Evolutionary conservation across 306 rosid genomes (phyloP).

Genomic region (Fragaria iinumae): DNA sequence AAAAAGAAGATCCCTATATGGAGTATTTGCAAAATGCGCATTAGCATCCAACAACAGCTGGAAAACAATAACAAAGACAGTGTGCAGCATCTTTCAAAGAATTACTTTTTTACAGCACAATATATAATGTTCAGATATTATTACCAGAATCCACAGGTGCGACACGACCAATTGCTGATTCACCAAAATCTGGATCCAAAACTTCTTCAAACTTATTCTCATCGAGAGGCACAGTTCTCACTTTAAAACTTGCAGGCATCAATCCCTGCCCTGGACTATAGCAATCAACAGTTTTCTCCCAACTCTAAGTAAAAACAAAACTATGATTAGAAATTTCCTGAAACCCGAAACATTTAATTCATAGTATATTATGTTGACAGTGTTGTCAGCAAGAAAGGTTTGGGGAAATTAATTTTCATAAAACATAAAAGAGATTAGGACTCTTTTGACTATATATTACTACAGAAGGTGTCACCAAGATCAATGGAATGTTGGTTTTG

Average conservation of each 20-base stretch:
- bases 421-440: not conserved
- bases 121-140: constrained; percentile 12
- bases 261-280: constrained; percentile 96
- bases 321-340: constrained; percentile 1
- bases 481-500: not conserved
- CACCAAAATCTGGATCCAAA: constrained; percentile 97
- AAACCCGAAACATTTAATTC: constrained; percentile 10
- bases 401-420: not conserved
- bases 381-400: not conserved
- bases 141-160: constrained; percentile 98
- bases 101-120: constrained; percentile 7
- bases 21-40: not conserved
- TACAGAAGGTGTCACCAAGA: not conserved
- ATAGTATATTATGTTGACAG: not conserved
- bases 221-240: constrained; percentile 50
- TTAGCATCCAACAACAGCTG: constrained; percentile 1
- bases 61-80: not conserved
- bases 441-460: not conserved
- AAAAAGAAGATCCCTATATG: not conserved
- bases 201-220: constrained; percentile 62
- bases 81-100: not conserved
- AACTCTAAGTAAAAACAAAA: constrained; percentile 55
- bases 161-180: constrained; percentile 98
- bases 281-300: constrained; percentile 99
- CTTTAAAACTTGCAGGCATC: constrained; percentile 99